Percentiles rank a stretch among this genome's conserved stretches.
Conservation (phyloP, 108 stramenopile genomes). For the Skeletonema menzelii region DNA sequence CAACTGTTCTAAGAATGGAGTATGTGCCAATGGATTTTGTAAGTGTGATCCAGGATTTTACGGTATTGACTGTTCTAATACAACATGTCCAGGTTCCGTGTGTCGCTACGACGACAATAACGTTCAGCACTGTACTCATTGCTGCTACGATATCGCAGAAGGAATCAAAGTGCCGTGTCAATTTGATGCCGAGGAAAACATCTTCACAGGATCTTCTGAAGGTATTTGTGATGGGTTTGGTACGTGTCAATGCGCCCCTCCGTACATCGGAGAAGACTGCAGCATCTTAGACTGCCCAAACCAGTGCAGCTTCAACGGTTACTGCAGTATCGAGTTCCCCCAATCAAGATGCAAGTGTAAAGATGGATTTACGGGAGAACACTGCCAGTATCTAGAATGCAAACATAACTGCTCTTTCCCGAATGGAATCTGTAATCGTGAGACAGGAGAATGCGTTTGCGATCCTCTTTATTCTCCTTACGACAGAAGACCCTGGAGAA, state of each 20-base stretch:
- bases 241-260: constrained; percentile 86
- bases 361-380: constrained; percentile 70
- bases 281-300: constrained; percentile 71
- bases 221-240: constrained; percentile 92
- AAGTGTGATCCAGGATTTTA: constrained; percentile 76
- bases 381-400: constrained; percentile 68
- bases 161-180: constrained; percentile 63
- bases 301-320: constrained; percentile 83
- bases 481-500: constrained; percentile 54
- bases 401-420: constrained; percentile 89
- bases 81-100: constrained; percentile 82
- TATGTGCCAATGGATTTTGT: constrained; percentile 79
- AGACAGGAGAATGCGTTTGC: constrained; percentile 75
- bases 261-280: constrained; percentile 83
- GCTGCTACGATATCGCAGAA: constrained; percentile 71
- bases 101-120: constrained; percentile 71
- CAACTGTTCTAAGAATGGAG: constrained; percentile 79
- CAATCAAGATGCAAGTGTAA: constrained; percentile 81
- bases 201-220: constrained; percentile 63
- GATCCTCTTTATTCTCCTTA: constrained; percentile 67
- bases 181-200: constrained; percentile 22
- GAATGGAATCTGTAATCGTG: constrained; percentile 72
- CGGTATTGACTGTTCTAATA: constrained; percentile 83
- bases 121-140: constrained; percentile 71
- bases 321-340: constrained; percentile 87